Evolutionary conservation across 2,329 filamentous ascomycete genomes (phyloP).

Genomic region (Neurospora sp.): DNA sequence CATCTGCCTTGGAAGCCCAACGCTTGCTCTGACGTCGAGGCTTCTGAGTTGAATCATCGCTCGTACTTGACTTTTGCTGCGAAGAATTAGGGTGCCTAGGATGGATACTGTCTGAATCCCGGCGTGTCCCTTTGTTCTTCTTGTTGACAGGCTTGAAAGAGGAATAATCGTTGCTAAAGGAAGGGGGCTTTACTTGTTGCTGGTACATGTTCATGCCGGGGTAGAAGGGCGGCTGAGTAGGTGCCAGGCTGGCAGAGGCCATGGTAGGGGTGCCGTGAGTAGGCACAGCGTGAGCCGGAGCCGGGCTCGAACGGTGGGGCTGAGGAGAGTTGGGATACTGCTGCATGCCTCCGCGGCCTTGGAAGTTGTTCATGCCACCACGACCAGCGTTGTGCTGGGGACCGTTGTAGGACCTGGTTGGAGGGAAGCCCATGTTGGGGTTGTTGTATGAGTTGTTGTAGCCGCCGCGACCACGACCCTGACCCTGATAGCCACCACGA

Average conservation of each 20-base stretch:
- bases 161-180: conserved; percentile 29
- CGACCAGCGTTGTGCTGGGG: conserved; percentile 36
- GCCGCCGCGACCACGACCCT: conserved; percentile 39
- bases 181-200: conserved; percentile 50
- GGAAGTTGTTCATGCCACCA: conserved; percentile 34
- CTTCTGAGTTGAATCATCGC: conserved; percentile 26
- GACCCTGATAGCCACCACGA: conserved; percentile 43
- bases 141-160: conserved; percentile 26
- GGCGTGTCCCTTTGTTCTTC: conserved; percentile 37
- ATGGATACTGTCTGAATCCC: conserved; percentile 37
- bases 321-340: conserved; percentile 51
- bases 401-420: conserved; percentile 28
- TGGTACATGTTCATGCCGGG: conserved; percentile 42
- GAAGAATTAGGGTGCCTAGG: conserved; percentile 28
- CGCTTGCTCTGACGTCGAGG: conserved; percentile 37
- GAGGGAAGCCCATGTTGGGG: conserved; percentile 34
- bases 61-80: conserved; percentile 21
- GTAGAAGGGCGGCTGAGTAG: conserved; percentile 52
- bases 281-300: conserved; percentile 52
- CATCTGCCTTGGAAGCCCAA: conserved; percentile 23
- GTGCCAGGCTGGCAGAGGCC: conserved; percentile 54
- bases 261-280: conserved; percentile 57
- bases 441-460: conserved; percentile 41
- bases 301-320: conserved; percentile 54
- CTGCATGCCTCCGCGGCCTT: conserved; percentile 36